phyloP scores from a whole-genome alignment of 1,139 yeast genomes.

The Debaryomyces coudertii region DNA sequence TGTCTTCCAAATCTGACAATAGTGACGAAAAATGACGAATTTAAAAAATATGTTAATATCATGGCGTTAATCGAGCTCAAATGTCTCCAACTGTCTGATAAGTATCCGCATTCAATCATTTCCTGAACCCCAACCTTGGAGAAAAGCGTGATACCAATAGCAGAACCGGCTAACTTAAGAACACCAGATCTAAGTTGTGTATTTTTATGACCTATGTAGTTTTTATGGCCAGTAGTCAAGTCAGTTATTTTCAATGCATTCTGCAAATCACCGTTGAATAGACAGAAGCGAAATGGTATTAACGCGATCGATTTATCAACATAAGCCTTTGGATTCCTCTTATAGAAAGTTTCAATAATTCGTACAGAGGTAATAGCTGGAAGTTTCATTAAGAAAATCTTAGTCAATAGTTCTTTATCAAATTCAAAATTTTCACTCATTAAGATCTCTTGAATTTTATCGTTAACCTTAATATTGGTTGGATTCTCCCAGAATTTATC shows the following conservation, averaged over 20 bases:
- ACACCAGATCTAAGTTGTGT: conserved; percentile 33
- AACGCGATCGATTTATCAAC: conserved; percentile 53
- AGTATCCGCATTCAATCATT: conserved; percentile 35
- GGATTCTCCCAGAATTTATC: conserved; percentile 30
- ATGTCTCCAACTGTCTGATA: conserved; percentile 43
- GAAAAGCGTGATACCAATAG: conserved; percentile 39
- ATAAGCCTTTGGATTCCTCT: conserved; percentile 31
- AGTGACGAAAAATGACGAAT: conserved; percentile 62
- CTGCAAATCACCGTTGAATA: conserved; percentile 62
- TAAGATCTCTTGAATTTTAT: conserved; percentile 27
- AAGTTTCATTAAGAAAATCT: conserved; percentile 37
- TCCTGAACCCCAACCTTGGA: conserved; percentile 44
- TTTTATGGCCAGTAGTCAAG: conserved; percentile 60
- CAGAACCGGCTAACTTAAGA: conserved; percentile 33
- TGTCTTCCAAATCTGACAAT: conserved; percentile 62
- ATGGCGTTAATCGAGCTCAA: conserved; percentile 60
- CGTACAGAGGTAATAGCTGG: conserved; percentile 34
- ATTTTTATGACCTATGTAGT: conserved; percentile 43
- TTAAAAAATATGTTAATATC: conserved; percentile 63
- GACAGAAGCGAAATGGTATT: conserved; percentile 62
- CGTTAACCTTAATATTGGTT: conserved; percentile 20
- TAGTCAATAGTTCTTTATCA: conserved; percentile 27
- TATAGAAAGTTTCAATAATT: conserved; percentile 40
- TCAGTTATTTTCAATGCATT: conserved; percentile 63
- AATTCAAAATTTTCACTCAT: conserved; percentile 24